A percentile compares a stretch with the other conserved stretches of the same genome.
Conservation (phyloP, 169 alveolate genomes). For the Eimeria falciformis region DNA sequence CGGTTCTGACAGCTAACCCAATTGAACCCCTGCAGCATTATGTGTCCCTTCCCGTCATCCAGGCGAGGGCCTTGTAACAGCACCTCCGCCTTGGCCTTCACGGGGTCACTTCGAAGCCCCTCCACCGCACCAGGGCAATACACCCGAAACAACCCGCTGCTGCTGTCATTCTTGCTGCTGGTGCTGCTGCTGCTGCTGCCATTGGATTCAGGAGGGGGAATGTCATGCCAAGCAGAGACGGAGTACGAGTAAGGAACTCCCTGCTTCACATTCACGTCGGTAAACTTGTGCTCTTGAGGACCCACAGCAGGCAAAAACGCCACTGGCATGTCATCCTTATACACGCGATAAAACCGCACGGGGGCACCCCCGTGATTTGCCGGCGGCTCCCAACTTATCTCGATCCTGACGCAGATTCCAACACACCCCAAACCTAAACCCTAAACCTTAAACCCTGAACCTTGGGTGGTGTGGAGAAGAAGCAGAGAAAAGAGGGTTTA, state of each 20-base stretch:
- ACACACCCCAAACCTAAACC: neutral
- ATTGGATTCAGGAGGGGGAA: slow-evolving; percentile 22
- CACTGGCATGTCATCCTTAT: slow-evolving; percentile 11
- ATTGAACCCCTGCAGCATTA: slow-evolving; percentile 56
- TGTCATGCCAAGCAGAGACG: slow-evolving; percentile 56
- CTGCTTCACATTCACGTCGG: neutral
- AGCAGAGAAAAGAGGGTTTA: neutral
- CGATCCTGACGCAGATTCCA: slow-evolving; percentile 18
- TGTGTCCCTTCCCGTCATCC: slow-evolving; percentile 54
- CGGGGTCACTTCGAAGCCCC: slow-evolving; percentile 50
- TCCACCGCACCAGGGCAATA: neutral
- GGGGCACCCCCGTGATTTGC: slow-evolving; percentile 60
- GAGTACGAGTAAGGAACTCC: neutral
- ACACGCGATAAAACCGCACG: slow-evolving; percentile 37
- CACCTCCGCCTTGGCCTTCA: neutral
- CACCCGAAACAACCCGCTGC: slow-evolving; percentile 6
- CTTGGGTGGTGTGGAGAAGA: neutral
- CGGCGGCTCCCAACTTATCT: slow-evolving; percentile 49
- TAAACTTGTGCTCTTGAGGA: neutral
- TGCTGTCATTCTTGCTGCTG: neutral
- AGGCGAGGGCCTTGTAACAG: slow-evolving; percentile 37
- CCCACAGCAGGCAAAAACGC: slow-evolving; percentile 32
- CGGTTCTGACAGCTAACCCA: slow-evolving; percentile 40
- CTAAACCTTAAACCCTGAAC: neutral
- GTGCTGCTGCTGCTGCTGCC: neutral